Conservation (phyloP, 139 green algal genomes). For the Gonium pectorale region DNA sequence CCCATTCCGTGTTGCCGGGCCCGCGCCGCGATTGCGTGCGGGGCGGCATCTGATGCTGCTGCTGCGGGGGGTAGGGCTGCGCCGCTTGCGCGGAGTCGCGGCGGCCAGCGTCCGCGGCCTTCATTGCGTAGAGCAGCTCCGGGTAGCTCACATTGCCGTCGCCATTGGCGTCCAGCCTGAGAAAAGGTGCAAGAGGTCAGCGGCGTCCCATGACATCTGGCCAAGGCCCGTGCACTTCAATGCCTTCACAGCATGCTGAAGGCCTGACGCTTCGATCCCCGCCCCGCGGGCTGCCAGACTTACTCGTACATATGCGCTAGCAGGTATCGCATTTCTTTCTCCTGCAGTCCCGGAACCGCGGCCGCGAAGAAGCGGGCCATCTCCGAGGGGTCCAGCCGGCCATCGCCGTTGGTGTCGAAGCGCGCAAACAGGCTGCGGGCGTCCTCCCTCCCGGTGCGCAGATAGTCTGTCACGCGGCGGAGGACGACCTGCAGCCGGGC, state of each 20-base stretch:
- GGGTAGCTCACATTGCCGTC: slow-evolving; percentile 39
- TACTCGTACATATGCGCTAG: neutral
- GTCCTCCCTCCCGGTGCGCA: slow-evolving; percentile 25
- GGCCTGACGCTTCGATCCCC: too few relatives aligned
- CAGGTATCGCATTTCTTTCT: too few relatives aligned
- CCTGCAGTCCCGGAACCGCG: slow-evolving; percentile 39
- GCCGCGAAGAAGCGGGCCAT: slow-evolving; percentile 43
- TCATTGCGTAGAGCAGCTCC: slow-evolving; percentile 49
- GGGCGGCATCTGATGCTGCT: slow-evolving; percentile 34
- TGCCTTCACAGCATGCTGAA: too few relatives aligned
- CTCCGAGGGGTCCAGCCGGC: slow-evolving; percentile 43
- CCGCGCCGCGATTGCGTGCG: too few relatives aligned
- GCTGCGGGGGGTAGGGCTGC: too few relatives aligned
- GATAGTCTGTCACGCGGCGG: too few relatives aligned
- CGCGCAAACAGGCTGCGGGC: slow-evolving; percentile 16
- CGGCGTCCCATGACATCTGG: neutral
- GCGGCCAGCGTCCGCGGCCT: slow-evolving; percentile 34
- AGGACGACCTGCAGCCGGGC: too few relatives aligned
- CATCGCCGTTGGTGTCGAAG: slow-evolving; percentile 46
- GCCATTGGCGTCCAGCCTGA: slow-evolving; percentile 47
- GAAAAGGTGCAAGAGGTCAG: too few relatives aligned
- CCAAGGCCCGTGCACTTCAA: too few relatives aligned
- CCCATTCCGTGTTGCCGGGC: too few relatives aligned
- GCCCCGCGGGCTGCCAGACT: neutral
- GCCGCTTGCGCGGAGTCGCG: too few relatives aligned